A percentile compares a stretch with the other conserved stretches of the same genome.
phyloP scores from a whole-genome alignment of 2,329 filamentous ascomycete species.

The Xylariaceae sp. region DNA sequence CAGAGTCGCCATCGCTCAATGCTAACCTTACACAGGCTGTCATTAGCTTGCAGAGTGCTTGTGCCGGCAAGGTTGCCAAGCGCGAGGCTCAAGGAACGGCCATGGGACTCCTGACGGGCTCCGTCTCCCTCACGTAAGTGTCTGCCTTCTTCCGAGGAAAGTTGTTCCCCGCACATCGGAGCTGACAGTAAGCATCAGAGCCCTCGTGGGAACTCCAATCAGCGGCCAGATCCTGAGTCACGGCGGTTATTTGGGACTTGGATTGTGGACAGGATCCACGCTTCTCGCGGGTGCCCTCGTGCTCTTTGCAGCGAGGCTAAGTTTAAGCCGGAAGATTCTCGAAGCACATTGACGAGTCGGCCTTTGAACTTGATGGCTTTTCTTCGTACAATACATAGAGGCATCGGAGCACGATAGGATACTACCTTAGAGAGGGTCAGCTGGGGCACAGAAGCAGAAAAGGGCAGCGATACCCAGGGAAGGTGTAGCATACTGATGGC shows the following conservation, averaged over 20 bases:
- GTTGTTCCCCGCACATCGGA: neutral
- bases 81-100: constrained; percentile 31
- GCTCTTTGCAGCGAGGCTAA: constrained; percentile 7
- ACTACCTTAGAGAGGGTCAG: too few species aligned
- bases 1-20: neutral
- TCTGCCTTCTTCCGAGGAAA: neutral
- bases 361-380: too few species aligned
- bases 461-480: too few species aligned
- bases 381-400: too few species aligned
- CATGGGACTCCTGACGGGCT: constrained; percentile 33
- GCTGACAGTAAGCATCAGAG: constrained; percentile 15
- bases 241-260: constrained; percentile 33
- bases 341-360: constrained; percentile 7
- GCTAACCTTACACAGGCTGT: constrained; percentile 28
- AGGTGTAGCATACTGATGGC: too few species aligned
- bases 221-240: constrained; percentile 29
- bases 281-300: constrained; percentile 24
- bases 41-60: constrained; percentile 37
- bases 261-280: constrained; percentile 28
- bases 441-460: too few species aligned
- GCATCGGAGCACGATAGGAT: too few species aligned
- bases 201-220: constrained; percentile 33
- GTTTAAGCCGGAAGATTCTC: constrained; percentile 6
- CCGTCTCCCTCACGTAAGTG: constrained; percentile 34
- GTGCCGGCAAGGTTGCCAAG: constrained; percentile 33